Evolutionary conservation across 305 asterid genomes (phyloP), one percentile per base, ranked within the genome.

Genomic region (Rubia balearica): DNA sequence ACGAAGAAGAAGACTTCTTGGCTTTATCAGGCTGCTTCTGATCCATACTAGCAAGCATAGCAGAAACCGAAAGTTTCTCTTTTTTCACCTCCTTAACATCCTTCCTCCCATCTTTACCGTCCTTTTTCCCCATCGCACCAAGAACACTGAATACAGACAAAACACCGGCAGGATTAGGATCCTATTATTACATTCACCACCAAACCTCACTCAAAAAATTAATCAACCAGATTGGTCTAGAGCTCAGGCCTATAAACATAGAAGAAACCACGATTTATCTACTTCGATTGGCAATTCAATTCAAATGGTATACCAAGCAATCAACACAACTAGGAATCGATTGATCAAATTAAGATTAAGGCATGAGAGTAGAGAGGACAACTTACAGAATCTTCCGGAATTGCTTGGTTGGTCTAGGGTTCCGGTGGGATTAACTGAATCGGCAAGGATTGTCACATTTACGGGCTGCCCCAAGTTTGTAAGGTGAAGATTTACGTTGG

Each of bases 11-110:
- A 53, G 79, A 82, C 81, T 87, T 90, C 86, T 87, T 90, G 14
- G 87, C 77, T 62, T 85, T 92, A 42, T 90, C 96, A 10, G 95
- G 81, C 64, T 86, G 81, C 64, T 86, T 89, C 67, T 81, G 64
- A 61, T 90, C 97, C 98, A 92, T 87, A 74, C 81, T 84, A 8
- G 90, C 95, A 69, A 90, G 93, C 83, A 85, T 71, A 8, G 87
- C 93, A 80, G 97, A 86, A 10, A 90, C 98, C 3, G 96, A 81
- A 48, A 85, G 63, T 71, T 87, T 89, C 81, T 86, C 91, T 38
- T 80, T 87, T 77, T 85, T 90, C n/a, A 83, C 76, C 78, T 90
- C 89, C n/a, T 80, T 71, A 79, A 62, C 83, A 43, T 90, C 57
- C 57, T 51, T 51, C 57, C 17, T 51, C 21, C 57, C 95, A 46